Base-by-base conservation (phyloP, 495 filamentous ascomycete genomes). In the Aspergillus bertholletiae region DNA sequence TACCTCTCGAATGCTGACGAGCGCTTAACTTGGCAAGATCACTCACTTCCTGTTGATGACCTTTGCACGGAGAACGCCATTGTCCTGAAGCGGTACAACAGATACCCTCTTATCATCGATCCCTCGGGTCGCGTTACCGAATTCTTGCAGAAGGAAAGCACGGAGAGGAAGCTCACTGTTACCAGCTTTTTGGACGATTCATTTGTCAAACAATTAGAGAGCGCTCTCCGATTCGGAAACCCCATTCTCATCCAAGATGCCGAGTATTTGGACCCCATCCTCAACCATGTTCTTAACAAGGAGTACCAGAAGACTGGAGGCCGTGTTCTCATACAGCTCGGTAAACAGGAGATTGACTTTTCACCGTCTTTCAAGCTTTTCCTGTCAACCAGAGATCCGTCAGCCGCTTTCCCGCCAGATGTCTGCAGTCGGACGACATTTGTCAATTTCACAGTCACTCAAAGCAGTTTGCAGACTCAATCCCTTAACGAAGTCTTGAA, bases 301-400 rank as follows among this genome's bases (percentile, higher is more conserved):
- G 94, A 99, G 64, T 97, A 99, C 70, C 94, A 99, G 70, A 96
- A 92, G 75, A 99, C 94, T n/a, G 94, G 94, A 52, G 94, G 94
- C 13, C 92, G 94, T 80, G 94, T 99, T 34, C 82, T 99, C 45
- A 97, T 97, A 55, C 94, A 97, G 67, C 87, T 99, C 27, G 94
- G 94, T 60, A 97, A 93, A 70, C 95, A 99, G 73, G 92, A 97
- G 69, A 99, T 99, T 53, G 94, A 99, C 72, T 97, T 99, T 73
- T 99, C 94, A 41, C 95, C 94, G 11, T 84, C 92, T 2, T 99
- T 99, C 81, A 93, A 87, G 70, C 80, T 99, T 34, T 99, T 93
- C 73, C 76, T 99, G 49, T 96, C 92, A 1, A 99, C 94, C 2
- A 79, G 92, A 60, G 95, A 99, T 79, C 94, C 94, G 4, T 97